These are phyloP conservation scores for Skeletonema menzelii DNA, from an alignment of 108 stramenopile species.

Conservation along the genomic window DNA sequence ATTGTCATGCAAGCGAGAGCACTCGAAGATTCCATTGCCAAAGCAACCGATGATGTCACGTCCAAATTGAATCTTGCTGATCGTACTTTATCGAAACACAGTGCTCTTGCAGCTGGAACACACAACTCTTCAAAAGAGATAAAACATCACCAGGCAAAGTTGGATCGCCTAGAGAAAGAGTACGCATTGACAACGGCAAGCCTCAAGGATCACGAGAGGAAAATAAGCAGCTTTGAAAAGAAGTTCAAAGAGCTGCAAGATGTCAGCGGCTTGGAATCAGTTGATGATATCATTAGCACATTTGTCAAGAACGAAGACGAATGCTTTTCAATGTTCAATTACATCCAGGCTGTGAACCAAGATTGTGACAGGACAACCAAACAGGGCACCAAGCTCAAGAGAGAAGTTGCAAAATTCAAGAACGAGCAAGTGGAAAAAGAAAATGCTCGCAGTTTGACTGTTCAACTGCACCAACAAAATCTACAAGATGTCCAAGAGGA, in stretches of 20 bases:
- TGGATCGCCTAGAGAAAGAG: constrained; percentile 42
- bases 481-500: constrained; percentile 47
- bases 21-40: constrained; percentile 62
- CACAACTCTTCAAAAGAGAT: constrained; percentile 25
- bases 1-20: constrained; percentile 46
- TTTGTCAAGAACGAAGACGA: constrained; percentile 65
- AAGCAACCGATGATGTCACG: constrained; percentile 49
- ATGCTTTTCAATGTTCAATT: constrained; percentile 72
- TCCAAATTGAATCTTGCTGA: constrained; percentile 19
- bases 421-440: constrained; percentile 56
- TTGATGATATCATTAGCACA: constrained; percentile 36
- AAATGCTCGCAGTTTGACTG: constrained; percentile 37
- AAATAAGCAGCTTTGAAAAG: constrained; percentile 30
- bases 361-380: constrained; percentile 61
- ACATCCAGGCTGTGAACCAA: constrained; percentile 71
- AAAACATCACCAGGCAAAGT: constrained; percentile 26
- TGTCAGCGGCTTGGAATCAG: constrained; percentile 36
- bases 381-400: constrained; percentile 35
- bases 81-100: neutral
- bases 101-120: neutral
- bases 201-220: constrained; percentile 28
- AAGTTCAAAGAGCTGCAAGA: constrained; percentile 40
- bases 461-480: constrained; percentile 49
- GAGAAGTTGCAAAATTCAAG: constrained; percentile 55
- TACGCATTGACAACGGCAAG: constrained; percentile 18